phyloP scores from a whole-genome alignment of 2,329 filamentous ascomycete species.

The Pseudogymnoascus sp. region DNA sequence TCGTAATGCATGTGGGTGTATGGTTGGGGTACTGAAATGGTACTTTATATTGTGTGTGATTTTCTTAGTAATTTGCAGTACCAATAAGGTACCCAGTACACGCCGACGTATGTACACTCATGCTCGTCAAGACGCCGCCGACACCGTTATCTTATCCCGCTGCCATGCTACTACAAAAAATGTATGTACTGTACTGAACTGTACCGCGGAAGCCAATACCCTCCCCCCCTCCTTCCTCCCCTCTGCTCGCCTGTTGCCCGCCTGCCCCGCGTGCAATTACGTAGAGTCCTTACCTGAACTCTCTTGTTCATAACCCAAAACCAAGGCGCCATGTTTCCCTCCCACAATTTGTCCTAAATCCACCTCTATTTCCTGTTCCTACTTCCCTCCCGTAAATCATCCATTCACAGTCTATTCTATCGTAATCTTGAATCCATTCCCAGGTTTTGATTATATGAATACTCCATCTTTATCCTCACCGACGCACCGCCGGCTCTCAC shows the following conservation, averaged over 20 bases:
- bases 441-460: not conserved
- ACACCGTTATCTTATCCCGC: not conserved
- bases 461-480: not conserved
- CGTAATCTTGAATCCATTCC: not conserved
- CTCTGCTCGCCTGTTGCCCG: not conserved
- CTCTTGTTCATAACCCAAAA: not conserved
- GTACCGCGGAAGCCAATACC: not conserved
- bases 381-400: not conserved
- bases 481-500: not conserved
- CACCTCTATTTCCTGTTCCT: not conserved
- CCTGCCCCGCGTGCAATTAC: not conserved
- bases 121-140: not conserved
- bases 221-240: not conserved
- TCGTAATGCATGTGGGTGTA: not conserved
- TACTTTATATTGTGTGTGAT: not conserved
- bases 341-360: not conserved
- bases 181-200: not conserved
- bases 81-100: not conserved
- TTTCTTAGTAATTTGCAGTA: not conserved
- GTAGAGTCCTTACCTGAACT: not conserved
- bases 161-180: not conserved
- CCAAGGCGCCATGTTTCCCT: not conserved
- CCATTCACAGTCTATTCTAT: not conserved
- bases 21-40: not conserved
- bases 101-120: not conserved